Percentiles rank a stretch among this genome's conserved stretches.
These are phyloP conservation scores for Trametes sanguinea DNA, from an alignment of 768 basidiomycete species.

Conservation along the genomic window DNA sequence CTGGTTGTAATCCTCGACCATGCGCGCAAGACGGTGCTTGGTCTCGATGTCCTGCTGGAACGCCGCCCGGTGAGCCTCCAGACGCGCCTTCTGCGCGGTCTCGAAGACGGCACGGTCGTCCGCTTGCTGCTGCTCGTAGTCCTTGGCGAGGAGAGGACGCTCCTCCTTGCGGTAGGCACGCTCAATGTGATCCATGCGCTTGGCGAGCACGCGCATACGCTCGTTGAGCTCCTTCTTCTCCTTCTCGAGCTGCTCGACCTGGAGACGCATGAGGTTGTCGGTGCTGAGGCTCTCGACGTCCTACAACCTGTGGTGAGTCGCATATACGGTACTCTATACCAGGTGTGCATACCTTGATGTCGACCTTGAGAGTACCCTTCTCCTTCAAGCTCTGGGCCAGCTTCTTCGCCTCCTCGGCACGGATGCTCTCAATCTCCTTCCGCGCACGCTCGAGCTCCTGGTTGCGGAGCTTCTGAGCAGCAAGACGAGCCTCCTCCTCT, in stretches of 20 bases:
- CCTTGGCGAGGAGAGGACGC: slow-evolving; percentile 77
- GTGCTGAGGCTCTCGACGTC: slow-evolving; percentile 85
- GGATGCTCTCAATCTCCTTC: slow-evolving; percentile 78
- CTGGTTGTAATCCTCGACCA: slow-evolving; percentile 67
- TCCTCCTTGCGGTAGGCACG: slow-evolving; percentile 95
- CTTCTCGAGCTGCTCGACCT: slow-evolving; percentile 95
- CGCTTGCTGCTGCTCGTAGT: slow-evolving; percentile 85
- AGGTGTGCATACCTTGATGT: slow-evolving; percentile 57
- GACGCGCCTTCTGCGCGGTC: slow-evolving; percentile 53
- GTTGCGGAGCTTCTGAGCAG: slow-evolving; percentile 63
- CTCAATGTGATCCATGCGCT: slow-evolving; percentile 94
- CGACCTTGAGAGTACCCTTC: slow-evolving; percentile 71
- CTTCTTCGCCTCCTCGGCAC: slow-evolving; percentile 83
- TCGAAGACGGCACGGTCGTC: slow-evolving; percentile 74
- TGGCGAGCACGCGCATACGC: slow-evolving; percentile 76
- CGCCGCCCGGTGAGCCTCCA: slow-evolving; percentile 53
- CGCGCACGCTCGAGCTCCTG: slow-evolving; percentile 64
- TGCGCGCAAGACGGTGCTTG: slow-evolving; percentile 73
- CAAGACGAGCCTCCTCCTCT: slow-evolving; percentile 64
- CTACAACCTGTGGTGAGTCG: slow-evolving; percentile 39
- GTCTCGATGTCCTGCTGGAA: slow-evolving; percentile 70
- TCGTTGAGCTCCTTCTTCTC: slow-evolving; percentile 89
- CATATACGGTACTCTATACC: not conserved
- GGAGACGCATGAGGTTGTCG: slow-evolving; percentile 81
- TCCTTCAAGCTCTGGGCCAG: slow-evolving; percentile 82